These are phyloP conservation scores for Capsicum pubescens DNA, from an alignment of 257 asterid species.

Conservation along the genomic window DNA sequence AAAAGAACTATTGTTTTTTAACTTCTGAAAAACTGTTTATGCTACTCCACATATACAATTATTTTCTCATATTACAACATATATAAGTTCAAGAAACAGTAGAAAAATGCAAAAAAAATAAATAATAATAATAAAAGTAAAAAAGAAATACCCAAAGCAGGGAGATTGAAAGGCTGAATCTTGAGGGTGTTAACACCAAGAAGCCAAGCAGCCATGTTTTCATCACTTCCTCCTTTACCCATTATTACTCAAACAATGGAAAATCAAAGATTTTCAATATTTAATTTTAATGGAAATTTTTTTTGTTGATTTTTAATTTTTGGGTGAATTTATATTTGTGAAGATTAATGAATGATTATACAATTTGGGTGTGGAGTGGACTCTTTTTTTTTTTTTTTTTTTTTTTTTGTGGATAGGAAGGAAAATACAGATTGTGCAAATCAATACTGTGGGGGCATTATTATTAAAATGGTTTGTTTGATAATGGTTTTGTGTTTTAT, in stretches of 20 bases:
- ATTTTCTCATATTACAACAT: too few relatives aligned
- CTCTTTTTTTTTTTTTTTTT: too few relatives aligned
- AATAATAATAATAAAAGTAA: neutral
- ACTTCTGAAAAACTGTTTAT: too few relatives aligned
- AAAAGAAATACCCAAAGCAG: constrained; percentile 62
- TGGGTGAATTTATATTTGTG: neutral
- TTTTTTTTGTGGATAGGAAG: neutral
- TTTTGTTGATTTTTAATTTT: neutral
- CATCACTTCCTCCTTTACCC: constrained; percentile 79
- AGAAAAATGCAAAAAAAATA: neutral
- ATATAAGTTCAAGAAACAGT: too few relatives aligned
- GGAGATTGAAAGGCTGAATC: constrained; percentile 85
- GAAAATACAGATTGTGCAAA: neutral
- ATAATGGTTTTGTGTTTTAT: too few relatives aligned
- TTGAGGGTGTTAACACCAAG: constrained; percentile 74
- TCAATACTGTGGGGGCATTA: neutral
- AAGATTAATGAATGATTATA: neutral
- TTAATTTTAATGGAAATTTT: neutral
- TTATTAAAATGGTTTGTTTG: too few relatives aligned
- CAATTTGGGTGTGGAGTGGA: too few relatives aligned
- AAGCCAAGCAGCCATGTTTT: constrained; percentile 98
- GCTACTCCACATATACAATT: too few relatives aligned
- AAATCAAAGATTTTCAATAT: too few relatives aligned
- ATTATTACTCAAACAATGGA: constrained; percentile 24
- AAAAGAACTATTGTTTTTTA: too few relatives aligned